Evolutionary conservation across 169 alveolate genomes (phyloP), one percentile per base, ranked within the genome.

Genomic region (Cytauxzoon felis): DNA sequence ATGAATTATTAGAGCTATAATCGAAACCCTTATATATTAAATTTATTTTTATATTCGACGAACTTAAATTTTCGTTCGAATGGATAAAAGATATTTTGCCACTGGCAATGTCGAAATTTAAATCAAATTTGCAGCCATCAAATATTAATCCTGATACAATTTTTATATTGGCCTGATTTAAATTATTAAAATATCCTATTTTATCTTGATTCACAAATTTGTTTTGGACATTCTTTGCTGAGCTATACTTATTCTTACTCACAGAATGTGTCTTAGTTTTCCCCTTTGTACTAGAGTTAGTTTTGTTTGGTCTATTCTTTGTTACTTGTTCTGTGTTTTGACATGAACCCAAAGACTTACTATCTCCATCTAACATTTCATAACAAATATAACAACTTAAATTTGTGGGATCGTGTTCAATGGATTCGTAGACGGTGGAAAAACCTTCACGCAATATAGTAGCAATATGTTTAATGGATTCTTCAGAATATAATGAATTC

Each of bases 301-400:
- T 59, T 27, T 18, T 40, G 9, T 59, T 49, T 0, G 56, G 18
- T 59, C 16, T 45, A 9, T 33, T 3, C 0, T 19, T 11, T 40
- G 30, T 49, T 4, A 43, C 59, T n/a, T 19, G 18, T 18, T 13
- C 24, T 16, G 42, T 26, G 38, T 38, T 16, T n/a, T 38, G 6
- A 8, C 42, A 42, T 33, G 47, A n/a, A n/a, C n/a, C n/a, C n/a
- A n/a, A n/a, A n/a, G n/a, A n/a, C n/a, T n/a, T n/a, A n/a, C 33
- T 43, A 40, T 57, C 56, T 26, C 32, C 63, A 0, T 18, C 5
- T 26, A 43, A 21, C 1, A 26, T 11, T 5, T 2, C 41, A 38
- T 24, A 33, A 33, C 36, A 40, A 49, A 59, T 48, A 29, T 59
- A 59, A 26, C 69, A 59, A 29, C 24, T 23, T 40, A 59, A n/a